Evolutionary conservation across 495 filamentous ascomycete species (phyloP), one percentile per base, ranked within the genome.

Genomic region (Durotheca rogersii): DNA sequence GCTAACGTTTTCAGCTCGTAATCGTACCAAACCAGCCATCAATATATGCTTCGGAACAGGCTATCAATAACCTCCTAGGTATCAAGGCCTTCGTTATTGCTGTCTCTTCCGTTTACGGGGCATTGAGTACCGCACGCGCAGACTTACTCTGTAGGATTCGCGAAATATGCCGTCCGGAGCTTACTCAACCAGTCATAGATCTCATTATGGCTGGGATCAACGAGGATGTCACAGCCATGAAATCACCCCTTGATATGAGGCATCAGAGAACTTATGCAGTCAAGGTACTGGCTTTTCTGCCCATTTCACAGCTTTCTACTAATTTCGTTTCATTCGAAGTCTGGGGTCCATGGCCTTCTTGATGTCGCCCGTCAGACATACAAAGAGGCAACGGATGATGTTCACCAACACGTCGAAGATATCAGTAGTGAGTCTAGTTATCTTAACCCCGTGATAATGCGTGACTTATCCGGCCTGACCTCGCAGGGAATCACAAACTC

Each of bases 231-330:
- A 78, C 75, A 2, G 95, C 86, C 60, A 84, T 88, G 53, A 88
- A 79, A 39, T 81, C 82, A 31, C 88, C 93, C 2, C 77, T 97
- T 7, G 93, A 95, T 50, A 72, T 95, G 42, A 81, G 90, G 41
- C 94, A 96, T 58, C 94, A 98, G 66, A 77, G 93, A 38, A 90
- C 88, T 9, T 96, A 95, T 69, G 93, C 93, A 41, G 82, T 98
- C 29, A 93, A 86, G 75, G 89, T 89, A 57, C 57, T 5, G 21
- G 6, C 9, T 3, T 16, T 20, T 23, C n/a, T n/a, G n/a, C n/a
- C n/a, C n/a, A n/a, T n/a, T n/a, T n/a, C n/a, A n/a, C n/a, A 42
- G 10, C 12, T 4, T 7, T 11, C 42, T 2, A 35, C 47, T 47
- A 48, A 31, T 55, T 12, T 20, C n/a, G n/a, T n/a, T n/a, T n/a